A percentile compares a stretch with the other conserved stretches of the same genome.
These are phyloP conservation scores for Nematocida homosporus DNA, from an alignment of 371 early-diverging fungal species.

Conservation along the genomic window DNA sequence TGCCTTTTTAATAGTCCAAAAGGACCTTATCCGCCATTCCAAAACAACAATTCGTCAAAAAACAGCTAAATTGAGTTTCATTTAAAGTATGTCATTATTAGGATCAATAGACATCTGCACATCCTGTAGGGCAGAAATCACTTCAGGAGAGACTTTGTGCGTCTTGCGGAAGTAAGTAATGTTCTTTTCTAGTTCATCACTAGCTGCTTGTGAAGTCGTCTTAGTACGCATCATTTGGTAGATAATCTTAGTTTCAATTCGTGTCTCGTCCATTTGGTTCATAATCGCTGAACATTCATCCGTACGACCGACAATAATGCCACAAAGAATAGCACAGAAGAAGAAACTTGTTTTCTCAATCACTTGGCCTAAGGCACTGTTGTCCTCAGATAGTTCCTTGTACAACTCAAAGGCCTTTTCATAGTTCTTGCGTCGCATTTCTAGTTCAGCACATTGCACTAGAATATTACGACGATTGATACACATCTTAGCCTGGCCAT, in stretches of 20 bases:
- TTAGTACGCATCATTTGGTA: constrained; percentile 41
- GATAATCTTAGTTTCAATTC: constrained; percentile 27
- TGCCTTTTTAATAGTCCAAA: neutral
- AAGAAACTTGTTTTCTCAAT: constrained; percentile 40
- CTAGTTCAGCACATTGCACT: constrained; percentile 37
- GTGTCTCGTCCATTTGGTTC: constrained; percentile 46
- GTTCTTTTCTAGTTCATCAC: constrained; percentile 36
- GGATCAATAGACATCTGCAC: constrained; percentile 49
- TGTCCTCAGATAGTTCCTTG: constrained; percentile 28
- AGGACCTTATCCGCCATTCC: neutral
- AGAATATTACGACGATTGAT: constrained; percentile 47
- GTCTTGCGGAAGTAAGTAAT: constrained; percentile 48
- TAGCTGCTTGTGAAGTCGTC: neutral
- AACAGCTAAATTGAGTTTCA: constrained; percentile 24
- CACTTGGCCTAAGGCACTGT: constrained; percentile 18
- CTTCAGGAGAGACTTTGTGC: constrained; percentile 24
- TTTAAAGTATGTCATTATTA: constrained; percentile 48
- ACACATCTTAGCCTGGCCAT: constrained; percentile 36
- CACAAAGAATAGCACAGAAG: constrained; percentile 36
- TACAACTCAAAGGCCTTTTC: constrained; percentile 45
- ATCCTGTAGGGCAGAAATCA: constrained; percentile 24
- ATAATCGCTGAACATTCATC: constrained; percentile 29
- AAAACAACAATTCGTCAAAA: neutral
- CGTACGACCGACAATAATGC: constrained; percentile 32
- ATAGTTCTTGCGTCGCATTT: constrained; percentile 45